A percentile compares a stretch with the other conserved stretches of the same genome.
Evolutionary conservation across 805 yeast genomes (phyloP).

Genomic region (Myxozyma neglecta): DNA sequence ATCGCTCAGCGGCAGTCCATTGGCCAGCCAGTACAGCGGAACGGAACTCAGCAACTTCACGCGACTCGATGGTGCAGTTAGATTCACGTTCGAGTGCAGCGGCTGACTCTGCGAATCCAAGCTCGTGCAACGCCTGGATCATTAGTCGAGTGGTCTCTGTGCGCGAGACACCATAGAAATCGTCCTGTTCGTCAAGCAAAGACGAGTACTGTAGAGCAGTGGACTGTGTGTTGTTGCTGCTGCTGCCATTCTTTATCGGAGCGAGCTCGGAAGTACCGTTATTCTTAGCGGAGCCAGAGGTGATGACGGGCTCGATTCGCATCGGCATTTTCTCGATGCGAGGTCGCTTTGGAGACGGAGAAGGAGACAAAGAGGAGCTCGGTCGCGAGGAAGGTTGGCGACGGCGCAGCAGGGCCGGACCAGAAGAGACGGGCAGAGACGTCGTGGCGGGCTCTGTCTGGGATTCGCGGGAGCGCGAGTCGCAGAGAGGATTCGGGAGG

Average conservation of each 20-base stretch:
- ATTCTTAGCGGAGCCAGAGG: neutral
- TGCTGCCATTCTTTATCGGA: neutral
- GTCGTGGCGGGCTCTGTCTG: neutral
- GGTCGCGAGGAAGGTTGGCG: slow-evolving; percentile 7
- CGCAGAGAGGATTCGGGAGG: neutral
- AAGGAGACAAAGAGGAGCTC: slow-evolving; percentile 2
- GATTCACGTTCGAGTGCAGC: slow-evolving; percentile 45
- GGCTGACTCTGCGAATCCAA: slow-evolving; percentile 50
- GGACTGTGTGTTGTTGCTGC: neutral
- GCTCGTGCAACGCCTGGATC: slow-evolving; percentile 51
- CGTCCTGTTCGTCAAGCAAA: neutral
- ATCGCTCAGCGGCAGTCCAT: slow-evolving; percentile 44
- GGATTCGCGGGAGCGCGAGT: slow-evolving; percentile 1
- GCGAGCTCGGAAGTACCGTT: neutral
- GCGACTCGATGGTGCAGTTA: slow-evolving; percentile 43
- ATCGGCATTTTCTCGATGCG: slow-evolving; percentile 25
- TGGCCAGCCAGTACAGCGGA: slow-evolving; percentile 45
- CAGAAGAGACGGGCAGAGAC: slow-evolving; percentile 3
- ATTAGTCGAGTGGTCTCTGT: slow-evolving; percentile 50
- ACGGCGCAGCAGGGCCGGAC: slow-evolving; percentile 22
- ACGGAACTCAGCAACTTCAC: slow-evolving; percentile 46
- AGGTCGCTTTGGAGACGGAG: slow-evolving; percentile 18
- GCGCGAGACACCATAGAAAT: slow-evolving; percentile 37
- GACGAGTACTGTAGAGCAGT: neutral
- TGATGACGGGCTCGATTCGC: slow-evolving; percentile 18